Evolutionary conservation across 306 rosid genomes (phyloP).

Genomic region (Acacia acuminata): DNA sequence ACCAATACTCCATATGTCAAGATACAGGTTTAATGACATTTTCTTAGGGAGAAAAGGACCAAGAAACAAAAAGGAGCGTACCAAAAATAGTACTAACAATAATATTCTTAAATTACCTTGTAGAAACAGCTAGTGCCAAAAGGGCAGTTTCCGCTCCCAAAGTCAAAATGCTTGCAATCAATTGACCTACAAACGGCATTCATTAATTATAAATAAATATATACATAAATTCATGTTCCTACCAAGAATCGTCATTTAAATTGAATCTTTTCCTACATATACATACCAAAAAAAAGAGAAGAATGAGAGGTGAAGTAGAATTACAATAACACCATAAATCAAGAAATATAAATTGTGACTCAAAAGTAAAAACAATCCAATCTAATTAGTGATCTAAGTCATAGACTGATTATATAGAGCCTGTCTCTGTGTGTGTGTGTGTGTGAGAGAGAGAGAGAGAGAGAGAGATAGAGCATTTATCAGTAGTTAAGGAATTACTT

Average conservation of each 20-base stretch:
- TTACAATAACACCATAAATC: slow-evolving; percentile 6
- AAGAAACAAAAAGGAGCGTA: neutral
- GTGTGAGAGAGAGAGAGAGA: neutral
- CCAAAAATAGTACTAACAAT: slow-evolving; percentile 13
- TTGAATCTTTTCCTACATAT: neutral
- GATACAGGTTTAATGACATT: slow-evolving; percentile 9
- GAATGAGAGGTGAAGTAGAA: slow-evolving; percentile 11
- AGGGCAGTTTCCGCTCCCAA: slow-evolving; percentile 96
- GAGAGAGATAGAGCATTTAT: slow-evolving; percentile 11
- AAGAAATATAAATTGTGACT: slow-evolving; percentile 15
- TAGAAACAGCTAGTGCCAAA: slow-evolving; percentile 96
- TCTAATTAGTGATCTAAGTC: neutral
- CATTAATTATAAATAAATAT: slow-evolving; percentile 12
- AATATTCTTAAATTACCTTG: slow-evolving; percentile 61
- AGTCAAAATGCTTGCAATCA: slow-evolving; percentile 97
- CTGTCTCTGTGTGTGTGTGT: neutral
- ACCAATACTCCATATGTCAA: neutral
- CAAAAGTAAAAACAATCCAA: slow-evolving; percentile 3
- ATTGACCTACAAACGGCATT: slow-evolving; percentile 65
- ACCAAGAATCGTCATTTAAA: neutral
- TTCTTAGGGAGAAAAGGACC: slow-evolving; percentile 9
- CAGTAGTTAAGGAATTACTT: slow-evolving; percentile 57
- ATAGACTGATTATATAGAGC: slow-evolving; percentile 10
- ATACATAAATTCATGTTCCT: neutral
- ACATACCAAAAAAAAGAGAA: slow-evolving; percentile 3